Percentiles rank a stretch among this genome's conserved stretches.
phyloP scores from a whole-genome alignment of 495 filamentous ascomycete genomes.

The Xylaria acuta region DNA sequence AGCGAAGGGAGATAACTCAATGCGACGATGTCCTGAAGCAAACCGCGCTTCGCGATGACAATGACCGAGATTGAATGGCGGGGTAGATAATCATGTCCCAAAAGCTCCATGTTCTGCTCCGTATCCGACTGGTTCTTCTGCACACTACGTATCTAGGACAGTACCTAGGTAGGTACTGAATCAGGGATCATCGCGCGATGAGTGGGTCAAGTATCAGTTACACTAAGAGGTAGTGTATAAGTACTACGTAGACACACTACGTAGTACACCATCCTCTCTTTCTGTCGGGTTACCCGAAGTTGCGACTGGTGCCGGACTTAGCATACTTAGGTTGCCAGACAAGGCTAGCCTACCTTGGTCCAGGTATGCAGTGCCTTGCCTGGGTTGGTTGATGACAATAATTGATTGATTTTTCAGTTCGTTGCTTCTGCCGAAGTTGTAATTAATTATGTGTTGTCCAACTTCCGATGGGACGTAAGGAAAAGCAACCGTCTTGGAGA shows the following conservation, averaged over 20 bases:
- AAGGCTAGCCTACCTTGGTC: background rate
- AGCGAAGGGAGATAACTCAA: background rate
- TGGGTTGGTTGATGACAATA: background rate
- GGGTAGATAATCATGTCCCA: background rate
- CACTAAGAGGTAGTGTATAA: too few species aligned
- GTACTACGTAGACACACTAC: background rate
- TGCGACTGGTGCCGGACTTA: background rate
- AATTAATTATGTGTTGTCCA: background rate
- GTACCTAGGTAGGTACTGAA: too few species aligned
- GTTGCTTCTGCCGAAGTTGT: constrained; percentile 11
- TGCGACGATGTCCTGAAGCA: background rate
- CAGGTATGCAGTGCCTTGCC: background rate
- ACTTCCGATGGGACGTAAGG: background rate
- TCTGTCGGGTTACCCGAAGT: constrained; percentile 19
- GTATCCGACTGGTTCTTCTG: too few species aligned
- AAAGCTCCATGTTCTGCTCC: background rate
- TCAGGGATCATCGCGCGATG: constrained; percentile 19
- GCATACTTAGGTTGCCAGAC: background rate
- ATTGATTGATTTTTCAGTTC: background rate
- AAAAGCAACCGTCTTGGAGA: background rate
- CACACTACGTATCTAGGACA: too few species aligned
- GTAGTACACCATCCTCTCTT: background rate
- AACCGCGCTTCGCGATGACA: background rate
- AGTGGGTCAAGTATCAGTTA: background rate
- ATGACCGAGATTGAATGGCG: background rate